Evolutionary conservation across 169 alveolate species (phyloP), one percentile per base, ranked within the genome.

Genomic region (Plasmodium falciparum): DNA sequence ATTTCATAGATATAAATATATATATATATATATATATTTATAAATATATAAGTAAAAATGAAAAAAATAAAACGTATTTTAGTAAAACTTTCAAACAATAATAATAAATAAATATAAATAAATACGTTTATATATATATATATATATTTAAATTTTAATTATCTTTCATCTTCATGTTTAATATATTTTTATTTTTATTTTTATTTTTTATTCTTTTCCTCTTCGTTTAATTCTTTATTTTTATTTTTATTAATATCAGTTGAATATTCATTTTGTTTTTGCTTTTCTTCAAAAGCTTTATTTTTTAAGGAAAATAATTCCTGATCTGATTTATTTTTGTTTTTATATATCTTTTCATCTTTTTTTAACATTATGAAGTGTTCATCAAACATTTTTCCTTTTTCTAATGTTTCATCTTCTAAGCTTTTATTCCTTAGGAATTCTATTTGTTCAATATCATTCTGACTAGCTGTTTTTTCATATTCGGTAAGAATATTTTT

Each of bases 241-340:
- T 13, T 65, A 29, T 29, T 29, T 2, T 29, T 29, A 29, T 29
- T 29, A 29, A 3, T 59, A 59, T 59, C 24, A 0, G 20, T 59
- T 15, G 33, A 59, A 11, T 59, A 8, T 59, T 65, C 73, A 65
- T 65, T 65, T 65, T 65, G 73, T 26, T 29, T 65, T 65, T 29
- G 54, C 0, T 65, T 61, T 24, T 61, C 70, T 12, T 61, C 39
- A 65, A 6, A 29, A 29, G 39, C 0, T 29, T 1, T 29, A 29
- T 29, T 29, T 29, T 29, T 29, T 29, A 29, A 29, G 39, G 2
- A 29, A 29, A 0, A 29, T 8, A 24, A 1, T 13, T 65, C 39
- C 39, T 13, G 33, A 2, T 65, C 39, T 52, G n/a, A 2, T 29
- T 4, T 24, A 24, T 13, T 15, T 65, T 65, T 65, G 56, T 29